Evolutionary conservation across 768 basidiomycete species (phyloP).

Genomic region (Auriscalpium orientale): DNA sequence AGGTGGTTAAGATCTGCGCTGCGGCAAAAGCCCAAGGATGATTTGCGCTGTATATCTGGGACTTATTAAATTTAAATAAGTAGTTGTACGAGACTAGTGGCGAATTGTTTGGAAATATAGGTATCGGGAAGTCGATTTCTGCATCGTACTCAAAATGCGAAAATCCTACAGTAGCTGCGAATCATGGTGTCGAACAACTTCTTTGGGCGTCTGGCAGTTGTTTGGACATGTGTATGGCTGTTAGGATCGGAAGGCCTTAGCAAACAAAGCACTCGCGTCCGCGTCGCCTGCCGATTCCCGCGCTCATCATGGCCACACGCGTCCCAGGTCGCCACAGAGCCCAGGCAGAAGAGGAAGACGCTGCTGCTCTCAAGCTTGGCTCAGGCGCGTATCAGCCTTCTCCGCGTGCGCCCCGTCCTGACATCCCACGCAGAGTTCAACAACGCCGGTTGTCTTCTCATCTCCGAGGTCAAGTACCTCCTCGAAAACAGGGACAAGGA

Average conservation of each 20-base stretch:
- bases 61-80: too few relatives aligned
- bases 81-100: too few relatives aligned
- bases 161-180: too few relatives aligned
- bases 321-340: slow-evolving; percentile 56
- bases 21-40: too few relatives aligned
- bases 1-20: slow-evolving; percentile 25
- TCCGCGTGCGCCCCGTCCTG: neutral
- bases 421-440: slow-evolving; percentile 59
- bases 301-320: slow-evolving; percentile 39
- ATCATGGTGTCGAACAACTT: too few relatives aligned
- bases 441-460: slow-evolving; percentile 83
- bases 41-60: too few relatives aligned
- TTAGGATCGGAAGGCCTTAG: neutral
- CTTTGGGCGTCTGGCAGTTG: neutral
- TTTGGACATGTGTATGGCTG: neutral
- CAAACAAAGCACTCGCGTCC: neutral
- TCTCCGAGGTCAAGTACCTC: slow-evolving; percentile 88
- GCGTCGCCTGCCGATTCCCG: neutral
- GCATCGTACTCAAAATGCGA: too few relatives aligned
- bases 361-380: slow-evolving; percentile 76
- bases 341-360: slow-evolving; percentile 75
- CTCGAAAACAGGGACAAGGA: slow-evolving; percentile 84
- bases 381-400: slow-evolving; percentile 36
- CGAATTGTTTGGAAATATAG: too few relatives aligned
- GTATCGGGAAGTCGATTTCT: too few relatives aligned